Conservation (phyloP, 805 yeast species). For the Myxozyma nipponensis region DNA sequence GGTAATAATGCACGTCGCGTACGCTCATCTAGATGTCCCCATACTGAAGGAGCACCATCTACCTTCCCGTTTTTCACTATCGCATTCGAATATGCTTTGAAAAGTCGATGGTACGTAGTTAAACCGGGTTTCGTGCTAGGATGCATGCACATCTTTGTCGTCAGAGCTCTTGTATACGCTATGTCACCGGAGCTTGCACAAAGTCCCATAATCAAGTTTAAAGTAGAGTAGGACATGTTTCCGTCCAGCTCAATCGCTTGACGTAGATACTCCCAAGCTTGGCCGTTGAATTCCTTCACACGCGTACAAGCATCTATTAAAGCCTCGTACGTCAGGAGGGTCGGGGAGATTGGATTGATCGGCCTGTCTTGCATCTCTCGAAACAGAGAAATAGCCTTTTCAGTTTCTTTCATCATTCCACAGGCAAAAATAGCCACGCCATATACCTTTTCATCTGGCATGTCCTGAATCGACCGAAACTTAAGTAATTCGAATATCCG, state of each 20-base stretch:
- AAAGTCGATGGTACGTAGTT: slow-evolving; percentile 33
- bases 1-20: neutral
- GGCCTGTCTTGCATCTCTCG: slow-evolving; percentile 55
- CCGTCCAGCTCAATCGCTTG: slow-evolving; percentile 49
- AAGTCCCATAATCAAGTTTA: slow-evolving; percentile 67
- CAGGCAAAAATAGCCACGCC: slow-evolving; percentile 67
- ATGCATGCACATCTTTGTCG: slow-evolving; percentile 33
- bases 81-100: slow-evolving; percentile 35
- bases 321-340: slow-evolving; percentile 47
- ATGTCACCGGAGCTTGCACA: slow-evolving; percentile 81
- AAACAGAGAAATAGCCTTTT: slow-evolving; percentile 70
- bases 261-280: slow-evolving; percentile 73
- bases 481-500: slow-evolving; percentile 82
- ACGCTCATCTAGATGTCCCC: neutral
- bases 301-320: slow-evolving; percentile 67
- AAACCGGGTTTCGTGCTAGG: slow-evolving; percentile 33
- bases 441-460: slow-evolving; percentile 67
- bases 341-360: slow-evolving; percentile 40
- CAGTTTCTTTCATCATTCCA: slow-evolving; percentile 58
- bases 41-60: neutral
- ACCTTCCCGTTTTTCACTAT: slow-evolving; percentile 2
- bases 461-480: slow-evolving; percentile 59
- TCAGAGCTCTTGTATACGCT: slow-evolving; percentile 58
- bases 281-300: slow-evolving; percentile 44
- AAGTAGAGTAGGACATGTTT: slow-evolving; percentile 42